Conservation (phyloP, 331 rosid species). For the Spiraea crenata region DNA sequence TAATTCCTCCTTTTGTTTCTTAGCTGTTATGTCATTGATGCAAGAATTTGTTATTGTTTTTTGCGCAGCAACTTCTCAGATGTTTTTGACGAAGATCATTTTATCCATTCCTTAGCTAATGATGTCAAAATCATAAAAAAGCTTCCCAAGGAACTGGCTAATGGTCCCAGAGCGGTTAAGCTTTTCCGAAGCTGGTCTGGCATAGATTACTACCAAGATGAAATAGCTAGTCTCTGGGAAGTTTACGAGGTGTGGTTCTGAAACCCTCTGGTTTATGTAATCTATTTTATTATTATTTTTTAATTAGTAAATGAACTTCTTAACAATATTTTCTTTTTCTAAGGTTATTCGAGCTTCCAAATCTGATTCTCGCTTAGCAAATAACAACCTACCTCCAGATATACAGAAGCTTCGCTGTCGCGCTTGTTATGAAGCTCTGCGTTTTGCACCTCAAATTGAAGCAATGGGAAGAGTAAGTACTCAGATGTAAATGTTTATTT, state of each 20-base stretch:
- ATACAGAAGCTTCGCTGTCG: conserved; percentile 90
- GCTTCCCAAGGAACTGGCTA: conserved; percentile 61
- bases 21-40: conserved; percentile 17
- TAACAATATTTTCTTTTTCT: background rate
- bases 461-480: conserved; percentile 74
- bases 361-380: conserved; percentile 85
- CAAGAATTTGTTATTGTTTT: conserved; percentile 14
- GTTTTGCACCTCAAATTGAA: conserved; percentile 80
- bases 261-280: conserved; percentile 10
- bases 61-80: conserved; percentile 81
- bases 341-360: conserved; percentile 92
- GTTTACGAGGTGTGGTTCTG: conserved; percentile 49
- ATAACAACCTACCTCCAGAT: conserved; percentile 76
- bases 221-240: conserved; percentile 72
- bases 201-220: conserved; percentile 67
- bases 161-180: conserved; percentile 47
- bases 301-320: conserved; percentile 8
- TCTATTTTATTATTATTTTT: background rate
- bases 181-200: conserved; percentile 93
- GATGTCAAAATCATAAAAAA: conserved; percentile 70
- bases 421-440: conserved; percentile 81
- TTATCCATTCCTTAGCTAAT: conserved; percentile 64
- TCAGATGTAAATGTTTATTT: conserved; percentile 20
- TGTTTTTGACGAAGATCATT: conserved; percentile 82
- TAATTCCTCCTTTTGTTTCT: background rate